phyloP scores from a whole-genome alignment of 495 filamentous ascomycete genomes.

The Physcia stellaris region DNA sequence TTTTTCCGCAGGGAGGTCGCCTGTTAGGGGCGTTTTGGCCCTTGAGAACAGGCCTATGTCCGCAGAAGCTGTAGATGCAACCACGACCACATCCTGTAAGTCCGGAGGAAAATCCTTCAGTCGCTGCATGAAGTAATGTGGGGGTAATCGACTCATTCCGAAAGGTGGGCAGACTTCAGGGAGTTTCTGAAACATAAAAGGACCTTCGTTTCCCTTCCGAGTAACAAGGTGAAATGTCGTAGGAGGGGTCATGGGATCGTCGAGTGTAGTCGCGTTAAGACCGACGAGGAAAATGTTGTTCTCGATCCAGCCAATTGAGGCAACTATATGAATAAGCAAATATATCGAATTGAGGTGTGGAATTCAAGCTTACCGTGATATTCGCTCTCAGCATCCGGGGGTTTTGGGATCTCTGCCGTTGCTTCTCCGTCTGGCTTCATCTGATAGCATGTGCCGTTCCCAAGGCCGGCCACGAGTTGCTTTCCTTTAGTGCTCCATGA shows the following conservation, averaged over 20 bases:
- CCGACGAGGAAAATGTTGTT: slow-evolving; percentile 72
- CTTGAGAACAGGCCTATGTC: slow-evolving; percentile 69
- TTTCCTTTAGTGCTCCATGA: slow-evolving; percentile 91
- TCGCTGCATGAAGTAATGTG: slow-evolving; percentile 62
- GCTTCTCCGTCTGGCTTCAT: slow-evolving; percentile 66
- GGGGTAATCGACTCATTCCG: slow-evolving; percentile 45
- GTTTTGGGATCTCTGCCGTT: slow-evolving; percentile 67
- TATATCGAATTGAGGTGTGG: background rate
- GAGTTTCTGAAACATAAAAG: slow-evolving; percentile 58
- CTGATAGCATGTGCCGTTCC: slow-evolving; percentile 66
- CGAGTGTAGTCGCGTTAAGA: slow-evolving; percentile 49
- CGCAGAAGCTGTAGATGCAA: slow-evolving; percentile 62
- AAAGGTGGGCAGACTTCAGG: slow-evolving; percentile 58
- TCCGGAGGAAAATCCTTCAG: slow-evolving; percentile 66
- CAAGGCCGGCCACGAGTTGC: slow-evolving; percentile 79
- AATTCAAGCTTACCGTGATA: slow-evolving; percentile 46
- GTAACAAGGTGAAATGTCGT: slow-evolving; percentile 66
- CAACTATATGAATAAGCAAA: slow-evolving; percentile 40
- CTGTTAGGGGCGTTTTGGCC: slow-evolving; percentile 47
- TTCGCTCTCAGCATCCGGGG: slow-evolving; percentile 49
- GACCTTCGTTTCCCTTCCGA: slow-evolving; percentile 34
- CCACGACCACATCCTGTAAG: slow-evolving; percentile 64
- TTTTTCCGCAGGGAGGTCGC: slow-evolving; percentile 42
- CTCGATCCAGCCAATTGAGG: slow-evolving; percentile 79
- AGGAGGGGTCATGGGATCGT: slow-evolving; percentile 35